These are phyloP conservation scores for Xylariaceae sp. DNA, from an alignment of 2,329 filamentous ascomycete species.

Conservation along the genomic window DNA sequence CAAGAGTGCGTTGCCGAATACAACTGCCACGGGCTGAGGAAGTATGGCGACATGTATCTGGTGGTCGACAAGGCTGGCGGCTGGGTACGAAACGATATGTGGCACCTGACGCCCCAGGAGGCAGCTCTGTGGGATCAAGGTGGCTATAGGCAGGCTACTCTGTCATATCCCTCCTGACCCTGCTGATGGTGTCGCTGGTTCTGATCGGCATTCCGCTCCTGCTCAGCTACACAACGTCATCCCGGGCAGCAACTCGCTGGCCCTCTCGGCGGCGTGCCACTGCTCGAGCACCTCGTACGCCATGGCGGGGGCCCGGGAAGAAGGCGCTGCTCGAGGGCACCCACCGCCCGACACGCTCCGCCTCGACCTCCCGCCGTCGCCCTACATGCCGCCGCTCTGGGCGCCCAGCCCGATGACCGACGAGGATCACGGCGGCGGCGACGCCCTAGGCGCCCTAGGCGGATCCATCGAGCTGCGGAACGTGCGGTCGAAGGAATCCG, in stretches of 20 bases:
- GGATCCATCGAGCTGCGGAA: neutral
- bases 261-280: constrained; percentile 11
- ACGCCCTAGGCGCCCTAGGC: neutral
- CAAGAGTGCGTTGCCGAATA: constrained; percentile 10
- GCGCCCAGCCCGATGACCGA: neutral
- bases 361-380: neutral
- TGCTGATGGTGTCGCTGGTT: constrained; percentile 3
- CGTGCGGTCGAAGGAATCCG: neutral
- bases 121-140: constrained; percentile 8
- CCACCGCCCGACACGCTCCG: neutral
- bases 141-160: constrained; percentile 6
- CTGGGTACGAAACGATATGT: constrained; percentile 15
- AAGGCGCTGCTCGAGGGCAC: neutral
- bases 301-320: no score
- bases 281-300: constrained; percentile 16
- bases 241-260: constrained; percentile 10
- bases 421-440: neutral
- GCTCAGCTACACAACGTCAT: constrained; percentile 4
- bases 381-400: neutral
- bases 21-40: constrained; percentile 9
- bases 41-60: constrained; percentile 9
- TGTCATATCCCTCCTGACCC: neutral
- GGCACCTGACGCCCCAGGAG: constrained; percentile 11
- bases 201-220: constrained; percentile 1
- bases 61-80: constrained; percentile 11